Percentiles rank a stretch among this genome's conserved stretches.
phyloP scores from a whole-genome alignment of 345 rosid genomes.

The Euclidium syriacum region DNA sequence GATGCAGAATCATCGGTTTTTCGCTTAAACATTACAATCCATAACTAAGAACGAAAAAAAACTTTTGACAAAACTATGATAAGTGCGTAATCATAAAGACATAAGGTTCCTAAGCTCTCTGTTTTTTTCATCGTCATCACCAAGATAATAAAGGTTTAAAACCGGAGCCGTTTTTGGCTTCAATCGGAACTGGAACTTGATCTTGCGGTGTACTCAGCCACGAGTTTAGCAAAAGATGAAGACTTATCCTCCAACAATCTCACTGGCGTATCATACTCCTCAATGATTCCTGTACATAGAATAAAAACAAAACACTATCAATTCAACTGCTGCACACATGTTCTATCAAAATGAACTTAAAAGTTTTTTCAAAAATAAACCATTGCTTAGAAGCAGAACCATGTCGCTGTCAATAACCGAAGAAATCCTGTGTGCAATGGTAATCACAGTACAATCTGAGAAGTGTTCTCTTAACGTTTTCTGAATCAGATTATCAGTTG shows the following conservation, averaged over 20 bases:
- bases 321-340: background rate
- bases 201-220: constrained; percentile 63
- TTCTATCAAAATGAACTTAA: background rate
- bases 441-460: constrained; percentile 61
- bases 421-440: constrained; percentile 82
- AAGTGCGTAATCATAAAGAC: background rate
- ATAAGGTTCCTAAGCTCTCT: background rate
- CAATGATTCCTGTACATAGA: constrained; percentile 48
- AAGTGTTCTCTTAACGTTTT: constrained; percentile 60
- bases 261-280: constrained; percentile 60
- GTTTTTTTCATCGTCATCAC: constrained; percentile 23
- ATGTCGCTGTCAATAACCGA: constrained; percentile 77
- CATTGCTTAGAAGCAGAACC: constrained; percentile 69
- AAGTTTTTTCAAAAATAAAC: constrained; percentile 36
- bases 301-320: background rate
- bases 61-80: background rate
- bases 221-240: constrained; percentile 72
- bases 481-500: constrained; percentile 82
- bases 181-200: constrained; percentile 44
- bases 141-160: background rate
- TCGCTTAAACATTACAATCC: background rate
- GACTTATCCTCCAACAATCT: constrained; percentile 56
- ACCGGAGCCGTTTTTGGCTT: background rate
- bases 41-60: constrained; percentile 1
- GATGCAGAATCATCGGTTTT: background rate